Evolutionary conservation across 345 rosid species (phyloP).

Genomic region (Moricandia arvensis): DNA sequence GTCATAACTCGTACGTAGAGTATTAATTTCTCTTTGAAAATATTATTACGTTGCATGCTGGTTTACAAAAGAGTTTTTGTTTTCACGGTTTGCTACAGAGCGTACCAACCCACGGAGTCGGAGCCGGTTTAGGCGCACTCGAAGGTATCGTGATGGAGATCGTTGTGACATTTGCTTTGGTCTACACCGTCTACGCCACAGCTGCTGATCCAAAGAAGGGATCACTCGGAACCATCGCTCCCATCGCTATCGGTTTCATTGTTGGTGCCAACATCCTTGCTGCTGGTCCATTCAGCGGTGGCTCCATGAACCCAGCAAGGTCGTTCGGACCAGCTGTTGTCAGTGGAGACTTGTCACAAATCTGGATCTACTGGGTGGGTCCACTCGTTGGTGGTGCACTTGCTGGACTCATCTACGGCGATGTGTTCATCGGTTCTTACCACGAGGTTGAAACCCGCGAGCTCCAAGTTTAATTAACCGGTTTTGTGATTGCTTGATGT

Average conservation of each 20-base stretch:
- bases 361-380: slow-evolving; percentile 84
- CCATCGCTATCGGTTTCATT: slow-evolving; percentile 85
- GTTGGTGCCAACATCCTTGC: slow-evolving; percentile 94
- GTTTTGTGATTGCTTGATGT: not conserved
- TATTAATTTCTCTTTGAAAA: not conserved
- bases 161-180: slow-evolving; percentile 67
- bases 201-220: slow-evolving; percentile 90
- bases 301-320: slow-evolving; percentile 94
- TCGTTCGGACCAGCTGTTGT: slow-evolving; percentile 88
- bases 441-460: slow-evolving; percentile 41
- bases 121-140: slow-evolving; percentile 54
- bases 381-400: slow-evolving; percentile 82
- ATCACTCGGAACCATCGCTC: slow-evolving; percentile 68
- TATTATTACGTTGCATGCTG: not conserved
- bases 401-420: slow-evolving; percentile 79
- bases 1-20: not conserved
- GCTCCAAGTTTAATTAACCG: not conserved
- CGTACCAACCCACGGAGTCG: slow-evolving; percentile 74
- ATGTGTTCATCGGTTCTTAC: slow-evolving; percentile 66
- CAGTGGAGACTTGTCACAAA: slow-evolving; percentile 59
- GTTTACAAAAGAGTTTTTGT: not conserved
- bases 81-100: slow-evolving; percentile 42
- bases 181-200: slow-evolving; percentile 85
- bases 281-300: slow-evolving; percentile 90
- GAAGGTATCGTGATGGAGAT: slow-evolving; percentile 79